Evolutionary conservation across 139 green algal species (phyloP).

Genomic region (Medakamo hakoo): DNA sequence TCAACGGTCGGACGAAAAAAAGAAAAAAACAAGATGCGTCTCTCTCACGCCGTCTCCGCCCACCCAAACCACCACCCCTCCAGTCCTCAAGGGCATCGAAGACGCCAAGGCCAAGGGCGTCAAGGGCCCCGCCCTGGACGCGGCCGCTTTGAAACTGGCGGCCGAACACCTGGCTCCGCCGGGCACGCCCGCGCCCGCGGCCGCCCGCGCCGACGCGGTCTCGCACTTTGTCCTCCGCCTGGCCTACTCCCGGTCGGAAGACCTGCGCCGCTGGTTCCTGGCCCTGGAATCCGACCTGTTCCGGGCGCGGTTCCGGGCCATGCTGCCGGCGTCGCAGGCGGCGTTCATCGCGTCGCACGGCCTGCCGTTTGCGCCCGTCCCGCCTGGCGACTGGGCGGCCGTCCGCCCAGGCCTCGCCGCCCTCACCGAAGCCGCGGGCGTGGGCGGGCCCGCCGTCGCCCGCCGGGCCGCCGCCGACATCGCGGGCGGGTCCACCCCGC

Average conservation of each 20-base stretch:
- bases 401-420: constrained; percentile 23
- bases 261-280: constrained; percentile 80
- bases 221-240: constrained; percentile 87
- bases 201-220: constrained; percentile 41
- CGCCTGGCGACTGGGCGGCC: constrained; percentile 19
- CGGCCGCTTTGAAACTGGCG: not conserved
- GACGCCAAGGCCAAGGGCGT: constrained; percentile 45
- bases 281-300: constrained; percentile 71
- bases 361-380: constrained; percentile 31
- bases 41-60: not conserved
- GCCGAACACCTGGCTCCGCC: constrained; percentile 5
- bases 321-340: constrained; percentile 20
- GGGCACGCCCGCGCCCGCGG: constrained; percentile 16
- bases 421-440: not conserved
- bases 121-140: constrained; percentile 18
- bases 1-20: not conserved
- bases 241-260: constrained; percentile 78
- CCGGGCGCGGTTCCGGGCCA: constrained; percentile 15
- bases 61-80: not conserved
- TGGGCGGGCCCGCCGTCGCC: constrained; percentile 4
- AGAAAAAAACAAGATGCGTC: not conserved
- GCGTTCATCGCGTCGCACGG: constrained; percentile 38
- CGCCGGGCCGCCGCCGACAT: constrained; percentile 7
- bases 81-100: constrained; percentile 83
- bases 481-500: not conserved